Base-by-base conservation (phyloP, 352 stramenopile species). In the Globisporangium solare region DNA sequence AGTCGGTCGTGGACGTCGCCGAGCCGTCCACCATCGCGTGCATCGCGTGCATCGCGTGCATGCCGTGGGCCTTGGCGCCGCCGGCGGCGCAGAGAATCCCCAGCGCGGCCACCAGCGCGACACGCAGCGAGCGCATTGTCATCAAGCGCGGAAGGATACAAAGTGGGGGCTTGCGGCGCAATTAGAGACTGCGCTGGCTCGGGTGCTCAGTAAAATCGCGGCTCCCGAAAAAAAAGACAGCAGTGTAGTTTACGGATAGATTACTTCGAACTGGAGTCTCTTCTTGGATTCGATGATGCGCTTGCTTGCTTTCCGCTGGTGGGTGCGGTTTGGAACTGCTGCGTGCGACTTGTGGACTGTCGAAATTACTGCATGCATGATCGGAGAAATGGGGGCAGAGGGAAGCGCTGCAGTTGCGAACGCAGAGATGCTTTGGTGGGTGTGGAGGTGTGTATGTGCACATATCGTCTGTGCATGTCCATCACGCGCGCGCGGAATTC, bases 1-100 rank as follows among this genome's bases (percentile, higher is more conserved):
- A 83, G 54, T 78, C 71, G 8, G 68, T 87, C 60, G 66, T 70
- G 57, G 60, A 65, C 61, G 45, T 54, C 5, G 27, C 7, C 27
- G 27, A 35, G 32, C 32, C 56, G 22, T 66, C 42, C 20, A 40
- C 51, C 61, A 66, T 60, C 20, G 20, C 52, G 37, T 59, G 43
- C 58, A 61, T 62, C 18, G 7, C 61, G 22, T 62, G 58, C 61
- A 66, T 64, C 2, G 8, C 55, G 56, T 67, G 61, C 60, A 66
- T 66, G 8, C 43, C 37, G 5, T 53, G 48, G 45, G 49, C 58
- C 54, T 46, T 65, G 60, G 47, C 68, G 65, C 49, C 51, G 45
- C 51, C 61, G 56, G 51, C 61, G 56, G 51, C 58, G 39, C 51
- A 59, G 51, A 64, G 51, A 14, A 64, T 35, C 14, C 43, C 51